A percentile compares a stretch with the other conserved stretches of the same genome.
Evolutionary conservation across 1,139 yeast genomes (phyloP).

Genomic region (Magnusiomyces suaveolens): DNA sequence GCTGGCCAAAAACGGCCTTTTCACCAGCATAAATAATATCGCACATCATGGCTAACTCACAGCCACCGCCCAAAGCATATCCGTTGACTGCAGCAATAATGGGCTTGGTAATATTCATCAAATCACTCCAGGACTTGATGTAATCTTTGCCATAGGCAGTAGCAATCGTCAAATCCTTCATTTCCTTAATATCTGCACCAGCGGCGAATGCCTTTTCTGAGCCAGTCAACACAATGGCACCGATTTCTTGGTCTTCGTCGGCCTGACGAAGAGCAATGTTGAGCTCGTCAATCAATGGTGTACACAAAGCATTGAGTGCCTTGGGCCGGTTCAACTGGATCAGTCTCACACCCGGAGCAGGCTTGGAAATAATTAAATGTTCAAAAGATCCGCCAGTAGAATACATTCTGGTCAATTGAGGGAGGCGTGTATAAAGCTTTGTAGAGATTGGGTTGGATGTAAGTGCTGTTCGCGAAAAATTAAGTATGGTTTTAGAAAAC

Average conservation of each 20-base stretch:
- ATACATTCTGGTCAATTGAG: slow-evolving; percentile 10
- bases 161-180: slow-evolving; percentile 35
- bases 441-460: not conserved
- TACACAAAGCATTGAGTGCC: slow-evolving; percentile 55
- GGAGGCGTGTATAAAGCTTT: slow-evolving; percentile 1
- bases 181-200: slow-evolving; percentile 47
- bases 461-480: not conserved
- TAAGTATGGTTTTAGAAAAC: not conserved
- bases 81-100: slow-evolving; percentile 46
- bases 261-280: slow-evolving; percentile 35
- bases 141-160: slow-evolving; percentile 32
- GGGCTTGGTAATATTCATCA: slow-evolving; percentile 35
- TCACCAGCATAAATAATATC: slow-evolving; percentile 44
- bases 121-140: slow-evolving; percentile 34
- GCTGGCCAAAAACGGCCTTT: slow-evolving; percentile 44
- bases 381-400: slow-evolving; percentile 32
- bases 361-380: slow-evolving; percentile 34
- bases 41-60: slow-evolving; percentile 45
- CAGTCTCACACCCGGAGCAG: slow-evolving; percentile 36
- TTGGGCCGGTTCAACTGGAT: slow-evolving; percentile 57
- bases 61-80: slow-evolving; percentile 46
- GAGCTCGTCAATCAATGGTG: slow-evolving; percentile 38
- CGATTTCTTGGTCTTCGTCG: slow-evolving; percentile 34
- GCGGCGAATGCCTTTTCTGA: slow-evolving; percentile 42
- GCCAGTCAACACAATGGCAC: slow-evolving; percentile 43